phyloP scores from a whole-genome alignment of 2,329 filamentous ascomycete species.

The Xylariaceae sp. region DNA sequence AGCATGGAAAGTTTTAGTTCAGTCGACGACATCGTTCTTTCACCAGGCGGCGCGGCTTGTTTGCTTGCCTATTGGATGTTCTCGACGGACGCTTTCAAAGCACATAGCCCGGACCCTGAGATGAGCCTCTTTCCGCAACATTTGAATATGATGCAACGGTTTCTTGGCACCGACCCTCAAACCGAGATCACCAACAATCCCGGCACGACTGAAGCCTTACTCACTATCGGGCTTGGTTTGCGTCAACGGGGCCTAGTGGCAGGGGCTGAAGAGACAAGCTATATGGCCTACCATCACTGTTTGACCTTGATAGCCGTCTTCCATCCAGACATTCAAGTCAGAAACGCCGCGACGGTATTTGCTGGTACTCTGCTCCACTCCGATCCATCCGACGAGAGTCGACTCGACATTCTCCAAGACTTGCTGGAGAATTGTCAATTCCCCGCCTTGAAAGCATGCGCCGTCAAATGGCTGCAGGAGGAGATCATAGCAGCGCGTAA shows the following conservation, averaged over 20 bases:
- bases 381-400: constrained; percentile 53
- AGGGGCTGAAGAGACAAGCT: constrained; percentile 37
- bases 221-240: constrained; percentile 57
- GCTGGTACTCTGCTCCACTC: constrained; percentile 52
- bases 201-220: constrained; percentile 54
- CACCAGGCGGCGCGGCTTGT: constrained; percentile 54
- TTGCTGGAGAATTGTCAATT: constrained; percentile 62
- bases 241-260: constrained; percentile 45
- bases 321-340: constrained; percentile 48
- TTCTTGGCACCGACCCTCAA: constrained; percentile 48
- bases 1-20: constrained; percentile 44
- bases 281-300: constrained; percentile 57
- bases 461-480: constrained; percentile 59
- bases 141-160: constrained; percentile 46
- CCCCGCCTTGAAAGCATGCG: constrained; percentile 56
- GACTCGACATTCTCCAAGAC: constrained; percentile 58
- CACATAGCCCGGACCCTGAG: constrained; percentile 47
- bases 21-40: constrained; percentile 51
- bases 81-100: constrained; percentile 55
- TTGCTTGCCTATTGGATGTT: constrained; percentile 59
- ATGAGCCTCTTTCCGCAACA: constrained; percentile 59
- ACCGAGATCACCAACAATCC: constrained; percentile 44
- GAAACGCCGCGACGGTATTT: constrained; percentile 50
- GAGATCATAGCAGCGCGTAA: constrained; percentile 48
- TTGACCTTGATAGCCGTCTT: constrained; percentile 54